Evolutionary conservation across 352 stramenopile genomes (phyloP).

Genomic region (Globisporangium yorkense): DNA sequence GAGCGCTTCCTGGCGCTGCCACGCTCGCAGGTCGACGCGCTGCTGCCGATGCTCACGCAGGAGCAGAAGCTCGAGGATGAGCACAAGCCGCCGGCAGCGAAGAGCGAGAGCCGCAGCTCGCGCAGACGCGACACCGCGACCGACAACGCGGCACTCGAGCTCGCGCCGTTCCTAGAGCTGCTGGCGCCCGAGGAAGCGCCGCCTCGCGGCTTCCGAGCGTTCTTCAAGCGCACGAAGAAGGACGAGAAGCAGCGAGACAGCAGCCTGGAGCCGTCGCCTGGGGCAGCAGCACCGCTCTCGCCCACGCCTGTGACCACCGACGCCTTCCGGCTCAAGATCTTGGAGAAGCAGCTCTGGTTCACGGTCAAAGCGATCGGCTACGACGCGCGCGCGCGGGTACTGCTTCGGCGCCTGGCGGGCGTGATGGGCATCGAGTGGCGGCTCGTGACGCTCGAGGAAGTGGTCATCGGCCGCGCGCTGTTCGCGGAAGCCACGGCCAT

Average conservation of each 20-base stretch:
- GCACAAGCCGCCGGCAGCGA: constrained; percentile 5
- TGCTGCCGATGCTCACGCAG: constrained; percentile 62
- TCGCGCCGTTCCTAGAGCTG: constrained; percentile 52
- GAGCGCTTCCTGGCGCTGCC: constrained; percentile 57
- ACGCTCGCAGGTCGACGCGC: constrained; percentile 48
- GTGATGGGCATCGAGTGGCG: constrained; percentile 54
- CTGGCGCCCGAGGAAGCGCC: constrained; percentile 30
- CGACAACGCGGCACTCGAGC: constrained; percentile 28
- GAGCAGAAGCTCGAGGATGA: constrained; percentile 16
- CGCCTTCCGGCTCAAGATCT: constrained; percentile 47
- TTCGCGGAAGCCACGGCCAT: constrained; percentile 72
- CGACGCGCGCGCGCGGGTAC: constrained; percentile 52
- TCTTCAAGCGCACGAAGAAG: constrained; percentile 26
- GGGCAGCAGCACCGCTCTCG: neutral
- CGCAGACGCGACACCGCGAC: neutral
- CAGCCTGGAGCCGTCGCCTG: constrained; percentile 1
- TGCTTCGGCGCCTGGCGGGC: constrained; percentile 42
- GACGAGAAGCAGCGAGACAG: constrained; percentile 11
- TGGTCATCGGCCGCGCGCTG: constrained; percentile 57
- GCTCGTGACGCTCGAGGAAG: constrained; percentile 61
- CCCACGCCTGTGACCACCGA: constrained; percentile 18
- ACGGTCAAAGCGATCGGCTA: constrained; percentile 74
- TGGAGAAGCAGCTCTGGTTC: constrained; percentile 76
- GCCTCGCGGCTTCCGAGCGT: constrained; percentile 19
- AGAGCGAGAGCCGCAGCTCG: constrained; percentile 11